Conservation (phyloP, 2,329 filamentous ascomycete species). For the Bipolaris sorokiniana region DNA sequence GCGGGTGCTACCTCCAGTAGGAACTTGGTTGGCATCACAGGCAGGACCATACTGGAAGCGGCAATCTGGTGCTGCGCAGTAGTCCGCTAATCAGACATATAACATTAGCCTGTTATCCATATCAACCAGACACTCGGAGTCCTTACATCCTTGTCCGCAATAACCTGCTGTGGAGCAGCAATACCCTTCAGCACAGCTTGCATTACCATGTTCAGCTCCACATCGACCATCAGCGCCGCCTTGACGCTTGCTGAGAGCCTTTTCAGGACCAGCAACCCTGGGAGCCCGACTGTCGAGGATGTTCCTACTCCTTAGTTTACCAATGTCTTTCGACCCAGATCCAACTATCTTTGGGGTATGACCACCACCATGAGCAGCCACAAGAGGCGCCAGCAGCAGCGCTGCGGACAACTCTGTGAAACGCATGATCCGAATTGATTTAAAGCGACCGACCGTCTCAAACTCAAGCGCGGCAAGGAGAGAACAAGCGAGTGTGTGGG, state of each 20-base stretch:
- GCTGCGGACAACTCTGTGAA: constrained; percentile 38
- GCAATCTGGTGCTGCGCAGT: constrained; percentile 66
- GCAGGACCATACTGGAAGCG: constrained; percentile 64
- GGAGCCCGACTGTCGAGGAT: constrained; percentile 23
- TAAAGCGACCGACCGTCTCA: background rate
- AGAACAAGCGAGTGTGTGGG: constrained; percentile 13
- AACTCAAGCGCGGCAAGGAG: background rate
- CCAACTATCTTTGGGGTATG: constrained; percentile 45
- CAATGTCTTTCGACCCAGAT: constrained; percentile 28
- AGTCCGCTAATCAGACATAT: constrained; percentile 42
- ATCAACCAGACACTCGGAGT: background rate
- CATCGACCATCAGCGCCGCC: constrained; percentile 42
- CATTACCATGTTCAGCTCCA: constrained; percentile 34
- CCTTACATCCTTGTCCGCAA: constrained; percentile 36
- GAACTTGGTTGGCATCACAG: constrained; percentile 64
- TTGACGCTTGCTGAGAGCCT: constrained; percentile 38
- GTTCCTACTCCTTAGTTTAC: constrained; percentile 34
- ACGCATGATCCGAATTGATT: constrained; percentile 33
- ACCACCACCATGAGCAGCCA: constrained; percentile 39
- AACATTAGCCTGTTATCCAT: background rate
- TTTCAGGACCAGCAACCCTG: constrained; percentile 21
- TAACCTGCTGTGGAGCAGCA: constrained; percentile 42
- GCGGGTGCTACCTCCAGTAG: constrained; percentile 61
- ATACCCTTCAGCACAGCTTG: constrained; percentile 41
- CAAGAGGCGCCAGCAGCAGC: constrained; percentile 37